A percentile compares a stretch with the other conserved stretches of the same genome.
phyloP scores from a whole-genome alignment of 1,284 basidiomycete genomes.

The Irpex rosettiformis region DNA sequence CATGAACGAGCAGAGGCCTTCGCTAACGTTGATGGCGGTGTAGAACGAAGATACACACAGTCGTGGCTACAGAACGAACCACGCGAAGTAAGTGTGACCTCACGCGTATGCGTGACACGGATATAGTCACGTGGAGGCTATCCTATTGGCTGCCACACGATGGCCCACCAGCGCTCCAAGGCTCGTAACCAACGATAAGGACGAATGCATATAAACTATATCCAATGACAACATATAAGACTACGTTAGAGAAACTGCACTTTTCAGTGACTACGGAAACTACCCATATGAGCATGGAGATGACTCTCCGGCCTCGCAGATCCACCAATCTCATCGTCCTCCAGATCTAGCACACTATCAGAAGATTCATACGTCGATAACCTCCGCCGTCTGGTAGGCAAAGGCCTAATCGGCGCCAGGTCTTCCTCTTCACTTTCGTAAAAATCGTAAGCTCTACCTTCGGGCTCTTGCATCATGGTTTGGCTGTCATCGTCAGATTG shows the following conservation, averaged over 20 bases:
- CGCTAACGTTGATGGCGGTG: not conserved
- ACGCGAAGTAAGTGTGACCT: not conserved
- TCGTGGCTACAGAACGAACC: not conserved
- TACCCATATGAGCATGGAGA: not conserved
- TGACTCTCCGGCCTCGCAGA: slow-evolving; percentile 26
- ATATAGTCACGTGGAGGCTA: not conserved
- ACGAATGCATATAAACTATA: no score
- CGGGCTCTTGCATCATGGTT: slow-evolving; percentile 5
- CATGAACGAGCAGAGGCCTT: not conserved
- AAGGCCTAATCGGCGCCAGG: slow-evolving; percentile 6
- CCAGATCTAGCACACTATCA: slow-evolving; percentile 39
- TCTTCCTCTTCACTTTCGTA: slow-evolving; percentile 4
- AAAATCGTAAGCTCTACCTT: not conserved
- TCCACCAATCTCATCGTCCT: slow-evolving; percentile 36
- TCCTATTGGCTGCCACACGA: no score
- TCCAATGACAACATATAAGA: no score
- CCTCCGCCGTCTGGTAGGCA: slow-evolving; percentile 16
- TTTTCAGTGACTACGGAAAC: not conserved
- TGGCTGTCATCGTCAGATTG: not conserved
- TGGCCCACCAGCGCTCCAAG: no score
- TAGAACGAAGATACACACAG: not conserved
- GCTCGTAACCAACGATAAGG: no score
- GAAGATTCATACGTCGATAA: slow-evolving; percentile 42
- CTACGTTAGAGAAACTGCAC: no score
- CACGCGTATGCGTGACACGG: not conserved